Evolutionary conservation across 176 grass and related monocot species (phyloP), one percentile per base, ranked within the genome.

Genomic region (Cocos nucifera): DNA sequence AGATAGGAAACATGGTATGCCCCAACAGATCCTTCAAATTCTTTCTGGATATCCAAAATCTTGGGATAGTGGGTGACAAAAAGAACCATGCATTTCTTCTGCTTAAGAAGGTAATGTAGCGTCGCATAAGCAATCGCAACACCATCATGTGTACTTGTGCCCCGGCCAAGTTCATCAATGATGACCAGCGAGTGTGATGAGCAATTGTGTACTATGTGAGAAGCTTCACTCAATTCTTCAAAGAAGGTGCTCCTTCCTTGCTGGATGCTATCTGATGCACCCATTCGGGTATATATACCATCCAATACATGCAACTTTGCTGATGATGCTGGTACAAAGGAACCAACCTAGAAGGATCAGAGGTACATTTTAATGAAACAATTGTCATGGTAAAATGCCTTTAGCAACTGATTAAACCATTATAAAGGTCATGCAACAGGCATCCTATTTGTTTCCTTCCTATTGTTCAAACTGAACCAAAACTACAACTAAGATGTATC

Each of bases 61-160:
- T 87, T 90, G 4, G 91, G 91, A 15, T 96, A 96, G 59, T 96
- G 91, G 39, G 86, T 96, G 21, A 96, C 91, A 75, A 96, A 96
- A 80, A 96, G 84, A 35, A 77, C 62, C 57, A 87, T 74, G 15
- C 80, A 90, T 67, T 79, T 87, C 58, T 87, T 90, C 63, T 67
- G 62, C 63, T 81, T 79, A 17, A 90, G 69, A 80, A 96, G 83
- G 71, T 82, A 68, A 60, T 85, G 80, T 30, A 96, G 77, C 23
- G 82, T 82, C 28, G 86, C 91, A 58, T 90, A 96, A 62, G 91
- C 91, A 79, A 96, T 87, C 51, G 86, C 91, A 63, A 89, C 83
- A 51, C 91, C 91, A 28, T 90, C 86, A 27, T 96, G 83, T 17
- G 91, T 90, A 65, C 86, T 90, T 61, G 91, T 96, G 66, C 91